These are phyloP conservation scores for Diddensiella santjacobensis DNA, from an alignment of 805 yeast species.

Conservation along the genomic window DNA sequence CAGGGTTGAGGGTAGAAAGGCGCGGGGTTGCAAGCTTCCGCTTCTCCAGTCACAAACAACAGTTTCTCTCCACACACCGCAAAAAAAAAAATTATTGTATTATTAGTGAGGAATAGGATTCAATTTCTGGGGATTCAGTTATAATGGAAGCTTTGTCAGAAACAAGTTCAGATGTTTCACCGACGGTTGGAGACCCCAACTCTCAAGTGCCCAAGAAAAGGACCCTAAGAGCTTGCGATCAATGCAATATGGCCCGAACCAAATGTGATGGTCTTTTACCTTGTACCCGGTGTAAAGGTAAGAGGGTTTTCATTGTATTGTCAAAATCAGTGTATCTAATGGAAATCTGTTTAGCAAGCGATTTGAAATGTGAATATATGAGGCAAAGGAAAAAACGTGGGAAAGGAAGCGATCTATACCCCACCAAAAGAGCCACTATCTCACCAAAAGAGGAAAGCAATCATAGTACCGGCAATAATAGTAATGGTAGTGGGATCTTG, in stretches of 20 bases:
- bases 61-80: too few relatives aligned
- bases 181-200: not conserved
- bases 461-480: not conserved
- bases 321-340: not conserved
- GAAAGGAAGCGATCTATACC: constrained; percentile 14
- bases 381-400: constrained; percentile 12
- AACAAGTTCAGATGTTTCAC: not conserved
- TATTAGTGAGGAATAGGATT: too few relatives aligned
- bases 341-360: not conserved
- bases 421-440: constrained; percentile 1
- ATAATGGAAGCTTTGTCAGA: not conserved
- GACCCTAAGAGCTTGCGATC: constrained; percentile 42
- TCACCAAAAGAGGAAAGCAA: constrained; percentile 1
- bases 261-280: constrained; percentile 46
- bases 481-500: not conserved
- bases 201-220: constrained; percentile 11
- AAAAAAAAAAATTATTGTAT: too few relatives aligned
- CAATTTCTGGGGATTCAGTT: too few relatives aligned
- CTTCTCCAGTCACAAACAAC: too few relatives aligned
- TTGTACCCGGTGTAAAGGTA: constrained; percentile 39
- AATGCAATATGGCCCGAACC: constrained; percentile 42
- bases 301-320: not conserved
- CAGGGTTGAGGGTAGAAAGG: too few relatives aligned
- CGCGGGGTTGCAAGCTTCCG: too few relatives aligned
- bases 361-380: constrained; percentile 9